Evolutionary conservation across 2,329 filamentous ascomycete genomes (phyloP).

Genomic region (Hypoxylon rubiginosum): DNA sequence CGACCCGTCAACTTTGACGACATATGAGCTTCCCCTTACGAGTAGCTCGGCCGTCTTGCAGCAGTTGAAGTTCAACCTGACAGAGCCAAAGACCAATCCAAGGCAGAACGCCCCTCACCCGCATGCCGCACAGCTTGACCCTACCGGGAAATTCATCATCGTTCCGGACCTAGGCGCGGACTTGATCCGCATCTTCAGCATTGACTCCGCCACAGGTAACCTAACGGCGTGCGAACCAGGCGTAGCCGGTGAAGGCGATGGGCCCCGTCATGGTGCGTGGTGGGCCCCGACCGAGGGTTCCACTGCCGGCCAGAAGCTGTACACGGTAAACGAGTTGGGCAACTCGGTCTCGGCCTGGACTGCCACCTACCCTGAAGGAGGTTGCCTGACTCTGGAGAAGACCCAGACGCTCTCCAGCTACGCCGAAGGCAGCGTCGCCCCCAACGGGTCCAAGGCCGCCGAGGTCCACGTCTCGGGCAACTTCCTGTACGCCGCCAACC

Average conservation of each 20-base stretch:
- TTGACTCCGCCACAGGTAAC: constrained; percentile 59
- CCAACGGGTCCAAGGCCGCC: constrained; percentile 64
- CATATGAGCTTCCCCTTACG: constrained; percentile 58
- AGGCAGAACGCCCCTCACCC: constrained; percentile 70
- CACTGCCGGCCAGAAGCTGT: constrained; percentile 52
- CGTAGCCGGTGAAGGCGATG: constrained; percentile 60
- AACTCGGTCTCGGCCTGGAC: constrained; percentile 65
- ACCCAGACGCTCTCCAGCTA: constrained; percentile 63
- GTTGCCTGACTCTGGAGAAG: constrained; percentile 62
- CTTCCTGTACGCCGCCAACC: constrained; percentile 73
- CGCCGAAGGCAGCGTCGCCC: constrained; percentile 57
- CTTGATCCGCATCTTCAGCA: constrained; percentile 65
- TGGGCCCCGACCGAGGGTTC: constrained; percentile 55
- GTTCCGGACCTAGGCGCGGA: constrained; percentile 68
- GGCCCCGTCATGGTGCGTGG: constrained; percentile 67
- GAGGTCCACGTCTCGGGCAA: constrained; percentile 67
- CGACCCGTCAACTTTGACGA: constrained; percentile 59
- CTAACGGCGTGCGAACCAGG: constrained; percentile 61
- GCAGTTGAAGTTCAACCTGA: constrained; percentile 58
- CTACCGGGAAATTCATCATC: constrained; percentile 63
- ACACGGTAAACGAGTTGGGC: constrained; percentile 63
- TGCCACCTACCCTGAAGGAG: constrained; percentile 59
- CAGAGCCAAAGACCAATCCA: constrained; percentile 58
- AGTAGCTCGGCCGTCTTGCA: constrained; percentile 51
- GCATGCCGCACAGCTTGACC: constrained; percentile 65